Base-by-base conservation (phyloP, 2,329 filamentous ascomycete genomes). In the Celoporthe dispersa region DNA sequence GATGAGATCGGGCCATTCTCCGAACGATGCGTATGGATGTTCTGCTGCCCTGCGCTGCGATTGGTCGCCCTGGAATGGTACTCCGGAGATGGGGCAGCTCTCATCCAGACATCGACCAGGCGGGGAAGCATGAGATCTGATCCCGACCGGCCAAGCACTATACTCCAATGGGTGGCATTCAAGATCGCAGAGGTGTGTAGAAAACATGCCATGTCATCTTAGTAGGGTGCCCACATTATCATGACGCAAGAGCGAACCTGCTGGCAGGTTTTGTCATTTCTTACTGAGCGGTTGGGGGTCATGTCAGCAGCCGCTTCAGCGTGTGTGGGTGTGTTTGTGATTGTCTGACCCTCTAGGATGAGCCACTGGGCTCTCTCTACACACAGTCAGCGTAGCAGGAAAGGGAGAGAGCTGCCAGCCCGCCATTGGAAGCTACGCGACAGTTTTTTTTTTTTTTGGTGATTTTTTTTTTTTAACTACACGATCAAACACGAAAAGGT, bases 401-500 rank as follows among this genome's bases (percentile, higher is more conserved):
- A 12, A 14, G n/a, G 12, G n/a, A 28, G 11, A 12, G 12, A 41
- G 16, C n/a, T 14, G 51, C 31, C 31, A 28, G 31, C 14, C 14
- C 16, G 1, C 35, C 35, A 35, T n/a, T 35, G 28, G 7, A 35
- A 37, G 31, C 16, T 37, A n/a, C 31, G 1, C 31, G 31, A 59
- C 14, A 33, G 16, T 19, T 22, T 37, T n/a, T 39, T 11, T 39
- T 11, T n/a, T 39, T 2, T 39, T 12, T 39, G 37, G 7, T 12
- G 7, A 5, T 6, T 12, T 11, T 11, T 39, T 39, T 7, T 39
- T 39, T 11, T 12, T 8, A 7, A 37, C 7, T 22, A 2, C 16
- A 11, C 19, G 57, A 60, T 35, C 57, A 60, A 60, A 60, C 57
- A n/a, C 14, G 33, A 35, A 60, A n/a, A 60, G 33, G 31, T 33